Base-by-base conservation (phyloP, 805 yeast species). In the Danielia reshetovae region DNA sequence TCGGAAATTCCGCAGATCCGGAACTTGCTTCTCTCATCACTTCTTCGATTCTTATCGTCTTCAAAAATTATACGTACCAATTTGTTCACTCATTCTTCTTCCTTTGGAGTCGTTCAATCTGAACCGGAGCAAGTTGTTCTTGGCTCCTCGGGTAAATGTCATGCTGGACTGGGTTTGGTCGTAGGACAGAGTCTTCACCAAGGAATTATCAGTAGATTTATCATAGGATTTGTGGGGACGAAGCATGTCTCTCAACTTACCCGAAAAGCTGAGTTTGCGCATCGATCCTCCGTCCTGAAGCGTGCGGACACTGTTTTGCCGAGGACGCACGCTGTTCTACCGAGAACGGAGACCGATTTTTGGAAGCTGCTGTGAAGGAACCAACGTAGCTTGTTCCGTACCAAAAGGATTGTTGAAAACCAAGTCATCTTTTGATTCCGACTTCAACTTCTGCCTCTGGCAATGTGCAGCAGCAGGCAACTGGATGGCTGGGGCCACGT, bases 121-220 rank as follows among this genome's bases (percentile, higher is more conserved):
- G 23, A 39, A 28, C 27, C 44, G 46, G 16, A 47, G 14, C 14
- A 49, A 17, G 11, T 39, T 42, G 29, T 40, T 45, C 26, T 43
- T 34, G 12, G 40, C 54, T 26, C 54, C 57, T 28, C 70, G 50
- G 17, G 46, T 45, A 11, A 42, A 41, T 5, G 70, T 63, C 55
- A 65, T 54, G 24, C 42, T 41, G 35, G 63, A 54, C 42, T 58
- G 60, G 7, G 70, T 65, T 40, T 62, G 70, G 37, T 66, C 72
- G 36, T 39, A 64, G 25, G 60, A 54, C 29, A 33, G 36, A 5
- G 60, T 49, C 26, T 49, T 44, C 23, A 40, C 28, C 36, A 46
- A 34, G 15, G n/a, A 18, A 14, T 44, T 24, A 18, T 9, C 10
- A 9, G 18, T 7, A 4, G 29, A 11, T 12, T 5, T 17, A 18